Evolutionary conservation across 805 yeast genomes (phyloP), one percentile per base, ranked within the genome.

Genomic region (Wickerhamiella azymoides): DNA sequence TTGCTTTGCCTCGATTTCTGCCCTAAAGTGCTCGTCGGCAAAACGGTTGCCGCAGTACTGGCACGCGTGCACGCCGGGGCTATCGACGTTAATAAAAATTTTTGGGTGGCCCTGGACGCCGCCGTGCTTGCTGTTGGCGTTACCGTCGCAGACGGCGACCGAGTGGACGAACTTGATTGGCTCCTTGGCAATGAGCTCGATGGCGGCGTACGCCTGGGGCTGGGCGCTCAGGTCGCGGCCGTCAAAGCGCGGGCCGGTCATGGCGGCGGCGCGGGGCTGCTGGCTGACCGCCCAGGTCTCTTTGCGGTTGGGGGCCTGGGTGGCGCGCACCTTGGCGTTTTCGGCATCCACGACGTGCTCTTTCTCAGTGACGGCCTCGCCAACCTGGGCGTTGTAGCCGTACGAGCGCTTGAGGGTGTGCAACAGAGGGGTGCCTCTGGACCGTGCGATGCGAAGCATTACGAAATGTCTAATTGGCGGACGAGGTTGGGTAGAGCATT

Each of bases 181-280:
- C 57, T 77, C 77, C 58, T 79, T 66, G 27, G 80, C 79, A 54
- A 84, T 81, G 62, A 84, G 71, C 39, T 84, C 92, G 57, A 84
- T 84, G 47, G 93, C 94, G 36, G 93, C 83, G 50, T 76, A 76
- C 6, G 94, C 85, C 56, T 71, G 73, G 46, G 94, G 94, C 65
- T 84, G 92, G 39, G 65, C 58, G 5, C 65, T 63, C 47, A 84
- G 66, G 57, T 84, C 85, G 51, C 67, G 74, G 56, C 82, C 93
- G 42, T 79, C 74, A 56, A 84, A 84, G 54, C 88, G 70, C 3
- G 82, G 77, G 49, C 77, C 72, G 45, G 71, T 61, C 57, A 74
- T 64, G 17, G 77, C 74, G 28, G 75, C 77, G 35, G 68, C 58
- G 59, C 84, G 72, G 35, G 78, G 66, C 45, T 66, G 71, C 65